These are phyloP conservation scores for Pythium graminicola DNA, from an alignment of 352 stramenopile species.

Conservation along the genomic window DNA sequence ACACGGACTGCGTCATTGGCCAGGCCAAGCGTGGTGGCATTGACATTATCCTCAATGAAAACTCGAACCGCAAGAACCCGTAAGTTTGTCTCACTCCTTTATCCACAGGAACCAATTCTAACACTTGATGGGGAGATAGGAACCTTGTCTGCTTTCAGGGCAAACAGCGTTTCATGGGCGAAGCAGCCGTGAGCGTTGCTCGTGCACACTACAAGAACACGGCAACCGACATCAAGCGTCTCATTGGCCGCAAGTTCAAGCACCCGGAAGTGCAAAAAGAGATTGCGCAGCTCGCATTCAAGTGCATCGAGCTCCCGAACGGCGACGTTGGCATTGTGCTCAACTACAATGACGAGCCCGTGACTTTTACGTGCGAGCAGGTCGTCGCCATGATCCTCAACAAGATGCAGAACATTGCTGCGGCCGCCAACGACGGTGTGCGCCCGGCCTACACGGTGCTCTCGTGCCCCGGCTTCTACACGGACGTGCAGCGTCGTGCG, in stretches of 20 bases:
- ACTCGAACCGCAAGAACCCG: conserved; percentile 98
- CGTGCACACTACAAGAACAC: conserved; percentile 98
- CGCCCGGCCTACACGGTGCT: conserved; percentile 90
- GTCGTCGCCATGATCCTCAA: conserved; percentile 97
- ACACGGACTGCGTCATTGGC: conserved; percentile 94
- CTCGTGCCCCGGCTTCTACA: conserved; percentile 97
- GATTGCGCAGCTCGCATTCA: conserved; percentile 90
- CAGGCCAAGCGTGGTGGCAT: conserved; percentile 95
- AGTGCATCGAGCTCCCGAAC: conserved; percentile 82
- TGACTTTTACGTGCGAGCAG: conserved; percentile 93
- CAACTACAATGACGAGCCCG: conserved; percentile 88
- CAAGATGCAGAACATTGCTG: conserved; percentile 94
- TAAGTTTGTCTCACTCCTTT: conserved; percentile 24
- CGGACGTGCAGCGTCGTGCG: conserved; percentile 94
- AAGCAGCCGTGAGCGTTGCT: conserved; percentile 86
- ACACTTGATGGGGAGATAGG: conserved; percentile 20
- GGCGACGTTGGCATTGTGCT: conserved; percentile 89
- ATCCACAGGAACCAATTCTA: neutral
- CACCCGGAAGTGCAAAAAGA: conserved; percentile 95
- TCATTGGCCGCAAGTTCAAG: conserved; percentile 96
- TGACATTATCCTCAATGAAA: conserved; percentile 99
- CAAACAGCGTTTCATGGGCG: conserved; percentile 93
- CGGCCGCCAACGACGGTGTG: conserved; percentile 87
- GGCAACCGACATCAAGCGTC: conserved; percentile 94
- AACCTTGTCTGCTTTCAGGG: conserved; percentile 84